Evolutionary conservation across 2,329 filamentous ascomycete species (phyloP).

Genomic region (Paraphoma sp.): DNA sequence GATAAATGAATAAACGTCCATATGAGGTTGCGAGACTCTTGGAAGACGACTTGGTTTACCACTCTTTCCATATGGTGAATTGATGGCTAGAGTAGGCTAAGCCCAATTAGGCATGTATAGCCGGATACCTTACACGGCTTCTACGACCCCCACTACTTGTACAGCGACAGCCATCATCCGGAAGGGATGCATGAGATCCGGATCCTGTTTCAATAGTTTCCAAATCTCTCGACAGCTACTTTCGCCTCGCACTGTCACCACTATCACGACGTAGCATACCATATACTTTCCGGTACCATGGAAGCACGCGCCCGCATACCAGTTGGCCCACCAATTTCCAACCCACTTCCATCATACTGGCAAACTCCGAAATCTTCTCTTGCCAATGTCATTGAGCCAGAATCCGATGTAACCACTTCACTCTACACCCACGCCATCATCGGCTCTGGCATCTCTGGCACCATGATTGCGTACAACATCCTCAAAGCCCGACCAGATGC

Average conservation of each 20-base stretch:
- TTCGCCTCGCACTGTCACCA: background rate
- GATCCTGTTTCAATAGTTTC: background rate
- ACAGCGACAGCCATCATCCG: background rate
- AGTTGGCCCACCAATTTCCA: constrained; percentile 37
- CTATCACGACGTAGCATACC: background rate
- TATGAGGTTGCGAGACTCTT: too few species aligned
- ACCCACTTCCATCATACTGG: constrained; percentile 52
- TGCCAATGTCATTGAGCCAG: constrained; percentile 40
- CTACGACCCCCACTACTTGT: background rate
- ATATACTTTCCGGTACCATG: constrained; percentile 23
- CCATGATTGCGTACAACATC: constrained; percentile 47
- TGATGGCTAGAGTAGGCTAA: background rate
- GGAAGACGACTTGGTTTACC: too few species aligned
- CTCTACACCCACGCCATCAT: constrained; percentile 47
- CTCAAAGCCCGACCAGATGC: constrained; percentile 20
- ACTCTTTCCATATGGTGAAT: background rate
- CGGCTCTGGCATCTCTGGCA: constrained; percentile 51
- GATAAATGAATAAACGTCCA: too few species aligned
- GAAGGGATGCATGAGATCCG: background rate
- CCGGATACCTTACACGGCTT: background rate
- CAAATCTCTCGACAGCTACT: background rate
- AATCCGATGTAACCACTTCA: constrained; percentile 11
- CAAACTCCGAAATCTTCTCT: constrained; percentile 48
- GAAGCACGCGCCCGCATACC: constrained; percentile 37
- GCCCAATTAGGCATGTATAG: background rate